Evolutionary conservation across 2,329 filamentous ascomycete species (phyloP).

Genomic region (Metarhizium guizhouense): DNA sequence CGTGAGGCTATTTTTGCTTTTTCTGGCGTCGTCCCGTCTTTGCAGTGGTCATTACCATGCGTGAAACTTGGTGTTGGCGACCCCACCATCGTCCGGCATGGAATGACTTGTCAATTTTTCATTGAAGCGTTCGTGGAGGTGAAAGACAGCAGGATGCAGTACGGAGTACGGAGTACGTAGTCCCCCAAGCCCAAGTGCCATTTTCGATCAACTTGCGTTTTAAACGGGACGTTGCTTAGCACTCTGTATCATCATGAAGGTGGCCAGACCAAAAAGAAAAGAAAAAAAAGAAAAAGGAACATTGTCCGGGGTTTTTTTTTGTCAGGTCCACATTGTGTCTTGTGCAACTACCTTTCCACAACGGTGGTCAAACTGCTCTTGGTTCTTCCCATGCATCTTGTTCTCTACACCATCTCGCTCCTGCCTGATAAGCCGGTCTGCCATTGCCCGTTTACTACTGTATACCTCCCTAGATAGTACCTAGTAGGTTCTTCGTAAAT

Average conservation of each 20-base stretch:
- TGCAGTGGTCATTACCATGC: not conserved
- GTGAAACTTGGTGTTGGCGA: not conserved
- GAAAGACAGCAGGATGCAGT: not conserved
- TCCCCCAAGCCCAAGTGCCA: not conserved
- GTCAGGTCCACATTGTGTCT: too few species aligned
- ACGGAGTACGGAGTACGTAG: too few species aligned
- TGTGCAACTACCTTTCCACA: too few species aligned
- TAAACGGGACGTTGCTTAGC: not conserved
- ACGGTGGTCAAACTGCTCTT: too few species aligned
- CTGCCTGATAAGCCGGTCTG: not conserved
- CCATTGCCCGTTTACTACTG: not conserved
- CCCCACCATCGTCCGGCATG: not conserved
- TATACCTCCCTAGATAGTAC: too few species aligned
- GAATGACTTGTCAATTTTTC: slow-evolving; percentile 4
- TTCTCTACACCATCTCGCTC: not conserved
- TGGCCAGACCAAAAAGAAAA: not conserved
- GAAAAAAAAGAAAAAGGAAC: not conserved
- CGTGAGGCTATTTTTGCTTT: not conserved
- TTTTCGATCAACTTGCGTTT: not conserved
- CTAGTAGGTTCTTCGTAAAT: too few species aligned
- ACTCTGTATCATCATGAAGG: not conserved
- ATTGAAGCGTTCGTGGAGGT: not conserved
- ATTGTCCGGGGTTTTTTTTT: not conserved
- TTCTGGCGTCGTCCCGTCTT: not conserved
- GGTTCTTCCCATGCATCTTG: too few species aligned